phyloP scores from a whole-genome alignment of 2,329 filamentous ascomycete genomes.

The Aspergillus novofumigatus region DNA sequence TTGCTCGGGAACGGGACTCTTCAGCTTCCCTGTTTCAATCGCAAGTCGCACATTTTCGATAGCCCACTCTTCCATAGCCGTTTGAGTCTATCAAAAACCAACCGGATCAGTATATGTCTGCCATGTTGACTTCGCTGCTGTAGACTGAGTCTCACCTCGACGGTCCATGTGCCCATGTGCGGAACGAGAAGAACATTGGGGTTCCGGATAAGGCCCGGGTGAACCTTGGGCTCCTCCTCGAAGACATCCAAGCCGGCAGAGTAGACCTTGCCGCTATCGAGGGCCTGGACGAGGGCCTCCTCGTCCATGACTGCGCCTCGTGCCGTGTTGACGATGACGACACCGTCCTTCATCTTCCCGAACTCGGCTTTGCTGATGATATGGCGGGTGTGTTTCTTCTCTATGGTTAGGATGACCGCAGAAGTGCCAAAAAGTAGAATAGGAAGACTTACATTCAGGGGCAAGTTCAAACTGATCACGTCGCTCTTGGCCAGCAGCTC shows the following conservation, averaged over 20 bases:
- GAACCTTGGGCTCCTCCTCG: slow-evolving; percentile 73
- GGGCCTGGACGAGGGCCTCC: slow-evolving; percentile 68
- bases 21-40: slow-evolving; percentile 58
- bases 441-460: slow-evolving; percentile 65
- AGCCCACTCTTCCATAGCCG: slow-evolving; percentile 68
- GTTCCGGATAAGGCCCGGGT: slow-evolving; percentile 67
- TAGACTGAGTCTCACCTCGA: slow-evolving; percentile 46
- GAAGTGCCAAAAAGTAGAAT: not conserved
- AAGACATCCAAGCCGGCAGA: slow-evolving; percentile 76
- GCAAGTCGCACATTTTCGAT: slow-evolving; percentile 66
- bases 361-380: slow-evolving; percentile 71
- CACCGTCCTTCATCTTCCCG: slow-evolving; percentile 69
- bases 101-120: not conserved
- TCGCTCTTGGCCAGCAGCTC: slow-evolving; percentile 66
- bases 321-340: slow-evolving; percentile 77
- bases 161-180: slow-evolving; percentile 81
- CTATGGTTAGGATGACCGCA: not conserved
- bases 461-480: slow-evolving; percentile 75
- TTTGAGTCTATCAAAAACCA: slow-evolving; percentile 42
- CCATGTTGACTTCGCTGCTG: not conserved
- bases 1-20: slow-evolving; percentile 71
- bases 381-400: slow-evolving; percentile 63
- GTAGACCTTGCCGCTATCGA: slow-evolving; percentile 65
- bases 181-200: slow-evolving; percentile 70
- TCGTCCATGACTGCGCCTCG: slow-evolving; percentile 81